Base-by-base conservation (phyloP, 164 flowering plant species). In the Annona squamosa region DNA sequence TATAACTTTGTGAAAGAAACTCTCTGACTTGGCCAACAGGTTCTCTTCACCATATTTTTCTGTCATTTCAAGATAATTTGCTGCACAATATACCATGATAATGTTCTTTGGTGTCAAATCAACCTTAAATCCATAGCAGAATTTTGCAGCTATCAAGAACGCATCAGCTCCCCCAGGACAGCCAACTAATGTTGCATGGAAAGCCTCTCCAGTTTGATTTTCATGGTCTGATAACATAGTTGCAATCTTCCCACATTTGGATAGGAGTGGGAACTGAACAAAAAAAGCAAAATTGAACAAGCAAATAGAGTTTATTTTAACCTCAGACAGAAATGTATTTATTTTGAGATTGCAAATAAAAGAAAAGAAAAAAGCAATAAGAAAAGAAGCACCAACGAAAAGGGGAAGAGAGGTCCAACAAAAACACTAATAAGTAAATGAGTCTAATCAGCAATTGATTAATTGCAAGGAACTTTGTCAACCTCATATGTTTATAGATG, bases 101-200 rank as follows among this genome's bases (percentile, higher is more conserved):
- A 90, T 77, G 82, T 90, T 93, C 73, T 81, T 87, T 41, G 99
- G 76, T 2, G 94, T 85, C 78, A 93, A 79, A 68, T 90, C 96
- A 73, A 88, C 72, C 18, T 86, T 79, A 17, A 77, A 59, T 4
- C 92, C 88, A 76, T 95, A 95, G 83, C 98, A 95, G 80, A 90
- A 95, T 74, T 87, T 91, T 69, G 78, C 94, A 2, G 78, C 82
- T n/a, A 84, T 46, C 69, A 91, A 79, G 79, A 93, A 95, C 48
- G 82, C 81, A 59, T 88, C 91, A 46, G 98, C 80, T 41, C 97
- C 97, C 59, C 98, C 98, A 68, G 97, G 99, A 80, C 89, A 88
- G 65, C 77, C 89, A 70, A 80, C 82, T 26, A 93, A 81, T 65
- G 68, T 48, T 41, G 78, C 65, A 7, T 74, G 79, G 47, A 75